phyloP scores from a whole-genome alignment of 2,329 filamentous ascomycete species.

The Falciphora oryzae region DNA sequence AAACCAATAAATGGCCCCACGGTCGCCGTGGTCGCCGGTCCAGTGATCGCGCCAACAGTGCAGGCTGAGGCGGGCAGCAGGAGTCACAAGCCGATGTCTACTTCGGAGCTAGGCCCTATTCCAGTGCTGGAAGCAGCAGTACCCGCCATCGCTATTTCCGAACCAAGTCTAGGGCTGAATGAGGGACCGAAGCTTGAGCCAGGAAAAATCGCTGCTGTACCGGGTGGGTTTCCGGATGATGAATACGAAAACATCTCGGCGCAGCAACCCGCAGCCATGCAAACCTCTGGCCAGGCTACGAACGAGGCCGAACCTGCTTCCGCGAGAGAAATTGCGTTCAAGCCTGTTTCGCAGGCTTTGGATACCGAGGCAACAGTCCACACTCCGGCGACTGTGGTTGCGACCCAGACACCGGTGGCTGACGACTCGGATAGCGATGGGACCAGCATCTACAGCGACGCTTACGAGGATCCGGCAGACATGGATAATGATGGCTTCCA shows the following conservation, averaged over 20 bases:
- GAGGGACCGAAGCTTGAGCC: slow-evolving; percentile 13
- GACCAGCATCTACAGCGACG: slow-evolving; percentile 66
- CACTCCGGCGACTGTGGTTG: slow-evolving; percentile 18
- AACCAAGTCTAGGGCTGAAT: slow-evolving; percentile 28
- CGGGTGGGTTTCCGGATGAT: slow-evolving; percentile 52
- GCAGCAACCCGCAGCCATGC: not conserved
- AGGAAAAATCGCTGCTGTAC: slow-evolving; percentile 34
- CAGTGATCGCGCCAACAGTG: too few relatives aligned
- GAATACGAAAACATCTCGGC: slow-evolving; percentile 18
- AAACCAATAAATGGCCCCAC: slow-evolving; percentile 7
- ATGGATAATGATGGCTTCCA: slow-evolving; percentile 61
- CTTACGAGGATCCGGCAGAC: slow-evolving; percentile 66
- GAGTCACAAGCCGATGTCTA: not conserved
- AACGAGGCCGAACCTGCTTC: slow-evolving; percentile 6
- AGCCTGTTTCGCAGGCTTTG: slow-evolving; percentile 18
- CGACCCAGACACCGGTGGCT: slow-evolving; percentile 18
- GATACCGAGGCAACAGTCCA: slow-evolving; percentile 15
- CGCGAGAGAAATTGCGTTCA: slow-evolving; percentile 15
- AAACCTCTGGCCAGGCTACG: slow-evolving; percentile 1
- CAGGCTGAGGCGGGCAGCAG: too few relatives aligned
- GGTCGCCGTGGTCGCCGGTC: too few relatives aligned
- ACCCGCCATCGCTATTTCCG: slow-evolving; percentile 34
- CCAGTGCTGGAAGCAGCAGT: slow-evolving; percentile 20
- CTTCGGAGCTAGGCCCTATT: slow-evolving; percentile 19
- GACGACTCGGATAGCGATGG: slow-evolving; percentile 28